Conservation (phyloP, 768 basidiomycete species). For the Baorangia bicolor region DNA sequence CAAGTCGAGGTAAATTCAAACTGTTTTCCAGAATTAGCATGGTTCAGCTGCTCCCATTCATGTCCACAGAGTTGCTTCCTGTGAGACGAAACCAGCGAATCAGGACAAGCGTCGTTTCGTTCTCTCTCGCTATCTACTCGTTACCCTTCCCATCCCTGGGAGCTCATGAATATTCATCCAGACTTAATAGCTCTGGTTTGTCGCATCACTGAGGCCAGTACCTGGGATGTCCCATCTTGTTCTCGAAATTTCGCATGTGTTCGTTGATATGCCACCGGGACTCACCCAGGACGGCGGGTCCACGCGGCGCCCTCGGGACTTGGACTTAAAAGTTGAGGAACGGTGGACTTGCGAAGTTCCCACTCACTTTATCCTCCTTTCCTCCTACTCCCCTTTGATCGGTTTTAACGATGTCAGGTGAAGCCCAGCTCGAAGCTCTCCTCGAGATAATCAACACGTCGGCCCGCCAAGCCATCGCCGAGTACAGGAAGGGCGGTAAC, state of each 20-base stretch:
- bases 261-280: neutral
- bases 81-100: conserved; percentile 11
- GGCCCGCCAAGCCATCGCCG: conserved; percentile 24
- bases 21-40: neutral
- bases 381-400: neutral
- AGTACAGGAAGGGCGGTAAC: conserved; percentile 24
- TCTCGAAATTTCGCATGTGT: neutral
- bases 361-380: neutral
- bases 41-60: neutral
- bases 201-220: neutral
- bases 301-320: neutral
- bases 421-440: conserved; percentile 31
- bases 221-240: neutral
- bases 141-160: conserved; percentile 10
- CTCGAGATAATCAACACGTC: conserved; percentile 32
- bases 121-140: neutral
- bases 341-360: neutral
- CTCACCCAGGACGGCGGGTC: neutral
- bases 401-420: conserved; percentile 17
- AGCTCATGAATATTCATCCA: neutral
- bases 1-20: neutral
- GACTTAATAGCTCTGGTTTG: neutral
- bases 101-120: neutral
- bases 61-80: conserved; percentile 1
- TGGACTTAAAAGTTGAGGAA: conserved; percentile 6